A percentile compares a stretch with the other conserved stretches of the same genome.
Evolutionary conservation across 345 rosid species (phyloP).

Genomic region (Anacardium occidentale): DNA sequence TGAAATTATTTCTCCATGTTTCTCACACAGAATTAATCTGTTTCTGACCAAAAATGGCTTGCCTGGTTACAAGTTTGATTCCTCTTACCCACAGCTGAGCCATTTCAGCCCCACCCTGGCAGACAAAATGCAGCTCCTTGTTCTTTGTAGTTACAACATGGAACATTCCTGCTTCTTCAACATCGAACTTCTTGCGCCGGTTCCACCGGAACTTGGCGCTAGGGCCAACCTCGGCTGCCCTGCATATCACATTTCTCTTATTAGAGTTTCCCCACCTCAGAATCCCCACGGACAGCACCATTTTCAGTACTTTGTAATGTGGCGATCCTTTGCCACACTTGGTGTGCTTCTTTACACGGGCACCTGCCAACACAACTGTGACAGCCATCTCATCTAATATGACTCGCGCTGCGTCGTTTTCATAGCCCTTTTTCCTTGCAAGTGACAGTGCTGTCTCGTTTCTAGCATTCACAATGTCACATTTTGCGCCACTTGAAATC

Average conservation of each 20-base stretch:
- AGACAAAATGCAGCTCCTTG: conserved; percentile 63
- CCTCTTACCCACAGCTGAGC: conserved; percentile 70
- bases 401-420: conserved; percentile 31
- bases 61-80: conserved; percentile 49
- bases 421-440: conserved; percentile 25
- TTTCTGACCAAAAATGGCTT: conserved; percentile 35
- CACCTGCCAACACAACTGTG: conserved; percentile 44
- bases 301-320: conserved; percentile 43
- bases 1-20: not conserved
- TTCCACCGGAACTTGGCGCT: conserved; percentile 48
- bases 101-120: conserved; percentile 54
- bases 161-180: conserved; percentile 46
- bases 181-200: conserved; percentile 41
- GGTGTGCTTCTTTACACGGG: conserved; percentile 50
- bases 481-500: conserved; percentile 43
- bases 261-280: conserved; percentile 59
- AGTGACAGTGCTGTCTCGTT: conserved; percentile 54
- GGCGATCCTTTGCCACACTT: conserved; percentile 58
- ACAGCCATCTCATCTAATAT: conserved; percentile 55
- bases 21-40: not conserved
- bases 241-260: conserved; percentile 56
- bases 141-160: conserved; percentile 55
- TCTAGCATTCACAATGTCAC: conserved; percentile 35
- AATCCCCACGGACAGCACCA: conserved; percentile 40
- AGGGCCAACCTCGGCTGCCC: conserved; percentile 47